Percentiles rank a stretch among this genome's conserved stretches.
Conservation (phyloP, 345 rosid genomes). For the Camelina neglecta region DNA sequence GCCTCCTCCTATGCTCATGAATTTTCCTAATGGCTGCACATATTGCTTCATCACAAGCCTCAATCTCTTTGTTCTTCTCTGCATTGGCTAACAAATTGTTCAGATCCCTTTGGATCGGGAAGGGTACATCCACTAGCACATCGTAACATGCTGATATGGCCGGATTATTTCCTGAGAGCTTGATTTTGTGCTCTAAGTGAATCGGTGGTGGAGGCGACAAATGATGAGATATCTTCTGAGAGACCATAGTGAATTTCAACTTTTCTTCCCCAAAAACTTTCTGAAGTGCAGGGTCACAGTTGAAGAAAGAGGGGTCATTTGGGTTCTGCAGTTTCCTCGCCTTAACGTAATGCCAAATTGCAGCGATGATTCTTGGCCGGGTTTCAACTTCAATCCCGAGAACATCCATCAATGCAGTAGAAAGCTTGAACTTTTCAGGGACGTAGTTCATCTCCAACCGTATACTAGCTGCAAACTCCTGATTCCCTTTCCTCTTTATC, state of each 20-base stretch:
- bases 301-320: constrained; percentile 83
- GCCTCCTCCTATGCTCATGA: constrained; percentile 88
- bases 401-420: constrained; percentile 88
- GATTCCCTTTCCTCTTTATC: constrained; percentile 96
- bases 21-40: constrained; percentile 89
- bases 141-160: constrained; percentile 91
- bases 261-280: constrained; percentile 94
- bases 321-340: constrained; percentile 94
- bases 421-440: constrained; percentile 96
- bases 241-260: constrained; percentile 81
- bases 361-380: constrained; percentile 95
- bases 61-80: constrained; percentile 97
- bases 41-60: constrained; percentile 93
- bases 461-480: constrained; percentile 77
- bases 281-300: constrained; percentile 83
- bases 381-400: constrained; percentile 97
- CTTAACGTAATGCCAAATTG: constrained; percentile 98
- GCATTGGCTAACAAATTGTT: constrained; percentile 83
- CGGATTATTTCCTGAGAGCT: constrained; percentile 87
- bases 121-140: constrained; percentile 90
- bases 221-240: constrained; percentile 87
- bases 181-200: constrained; percentile 88
- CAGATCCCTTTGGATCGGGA: constrained; percentile 91
- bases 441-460: constrained; percentile 88
- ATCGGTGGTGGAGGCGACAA: constrained; percentile 86